Conservation (phyloP, 768 basidiomycete genomes). For the Leccinum disarticulatum region DNA sequence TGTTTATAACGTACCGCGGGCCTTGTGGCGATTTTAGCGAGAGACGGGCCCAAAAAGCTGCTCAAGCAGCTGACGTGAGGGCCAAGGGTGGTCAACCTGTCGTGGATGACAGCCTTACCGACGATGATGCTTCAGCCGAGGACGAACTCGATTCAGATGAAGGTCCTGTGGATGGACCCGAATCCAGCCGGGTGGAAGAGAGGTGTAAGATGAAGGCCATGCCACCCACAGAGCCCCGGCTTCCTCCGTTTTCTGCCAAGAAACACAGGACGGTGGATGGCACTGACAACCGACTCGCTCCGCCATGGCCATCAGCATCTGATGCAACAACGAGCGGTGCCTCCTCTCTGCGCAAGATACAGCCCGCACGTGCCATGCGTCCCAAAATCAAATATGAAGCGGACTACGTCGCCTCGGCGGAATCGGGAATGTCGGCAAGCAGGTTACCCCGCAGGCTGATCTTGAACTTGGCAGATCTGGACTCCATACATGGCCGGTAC, state of each 20-base stretch:
- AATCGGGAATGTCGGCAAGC: conserved; percentile 15
- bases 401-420: conserved; percentile 20
- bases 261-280: conserved; percentile 21
- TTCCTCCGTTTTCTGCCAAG: conserved; percentile 23
- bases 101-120: conserved; percentile 29
- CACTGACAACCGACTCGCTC: conserved; percentile 19
- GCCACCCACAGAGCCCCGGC: conserved; percentile 18
- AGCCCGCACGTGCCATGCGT: conserved; percentile 25
- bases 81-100: conserved; percentile 32
- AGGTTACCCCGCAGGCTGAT: conserved; percentile 28
- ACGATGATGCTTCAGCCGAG: conserved; percentile 33
- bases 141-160: conserved; percentile 41
- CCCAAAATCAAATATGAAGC: conserved; percentile 27
- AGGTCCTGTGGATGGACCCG: conserved; percentile 23
- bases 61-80: conserved; percentile 50
- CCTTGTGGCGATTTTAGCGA: conserved; percentile 39
- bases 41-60: conserved; percentile 54
- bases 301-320: conserved; percentile 23
- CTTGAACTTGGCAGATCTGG: conserved; percentile 54
- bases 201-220: conserved; percentile 26
- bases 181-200: conserved; percentile 21
- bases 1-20: neutral
- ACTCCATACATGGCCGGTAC: conserved; percentile 60
- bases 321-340: conserved; percentile 14
- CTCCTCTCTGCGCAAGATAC: conserved; percentile 23